These are phyloP conservation scores for Byssoonygena ceratinophila DNA, from an alignment of 2,329 filamentous ascomycete genomes.

Conservation along the genomic window DNA sequence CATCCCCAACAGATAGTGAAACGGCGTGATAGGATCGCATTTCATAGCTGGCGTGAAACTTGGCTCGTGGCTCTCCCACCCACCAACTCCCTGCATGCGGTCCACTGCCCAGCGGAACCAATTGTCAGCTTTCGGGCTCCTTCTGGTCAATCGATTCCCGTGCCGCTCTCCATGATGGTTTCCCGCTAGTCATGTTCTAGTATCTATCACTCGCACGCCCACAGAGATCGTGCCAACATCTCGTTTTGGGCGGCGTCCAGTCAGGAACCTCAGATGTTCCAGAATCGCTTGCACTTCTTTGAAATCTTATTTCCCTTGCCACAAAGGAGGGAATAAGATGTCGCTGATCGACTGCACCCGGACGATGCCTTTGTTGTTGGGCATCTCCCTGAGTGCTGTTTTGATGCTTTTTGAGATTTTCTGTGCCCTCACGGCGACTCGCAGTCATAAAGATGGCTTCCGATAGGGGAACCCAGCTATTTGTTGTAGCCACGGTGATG, in stretches of 20 bases:
- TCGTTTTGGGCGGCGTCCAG: not conserved
- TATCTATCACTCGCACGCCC: too few species aligned
- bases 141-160: too few species aligned
- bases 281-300: not conserved
- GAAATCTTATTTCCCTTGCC: not conserved
- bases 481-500: constrained; percentile 4
- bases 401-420: not conserved
- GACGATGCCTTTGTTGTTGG: too few species aligned
- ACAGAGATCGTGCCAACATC: not conserved
- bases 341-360: not conserved
- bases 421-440: not conserved
- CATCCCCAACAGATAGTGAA: too few species aligned
- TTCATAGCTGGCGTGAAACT: too few species aligned
- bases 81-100: too few species aligned
- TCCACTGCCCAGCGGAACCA: too few species aligned
- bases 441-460: not conserved
- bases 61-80: too few species aligned
- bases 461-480: constrained; percentile 1
- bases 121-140: too few species aligned
- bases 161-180: too few species aligned
- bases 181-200: too few species aligned
- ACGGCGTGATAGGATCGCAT: too few species aligned
- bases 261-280: not conserved
- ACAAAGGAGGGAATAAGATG: not conserved
- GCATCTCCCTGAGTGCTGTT: not conserved